Conservation (phyloP, 345 rosid species). For the Fremontodendron californicum region DNA sequence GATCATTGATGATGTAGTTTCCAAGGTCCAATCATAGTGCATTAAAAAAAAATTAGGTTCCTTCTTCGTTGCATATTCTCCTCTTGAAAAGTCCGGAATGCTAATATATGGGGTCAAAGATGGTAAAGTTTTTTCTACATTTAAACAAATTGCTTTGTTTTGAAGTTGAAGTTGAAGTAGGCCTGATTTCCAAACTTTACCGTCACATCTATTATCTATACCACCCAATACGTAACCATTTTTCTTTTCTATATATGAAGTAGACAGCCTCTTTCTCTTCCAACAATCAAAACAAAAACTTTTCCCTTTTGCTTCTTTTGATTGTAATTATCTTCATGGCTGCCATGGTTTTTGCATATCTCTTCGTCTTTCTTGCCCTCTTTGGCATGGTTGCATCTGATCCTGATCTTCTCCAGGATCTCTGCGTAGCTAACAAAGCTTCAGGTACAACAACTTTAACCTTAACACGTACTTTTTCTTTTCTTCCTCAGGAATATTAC, state of each 20-base stretch:
- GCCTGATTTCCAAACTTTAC: not conserved
- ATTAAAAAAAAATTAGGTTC: not conserved
- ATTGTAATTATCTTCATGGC: constrained; percentile 1
- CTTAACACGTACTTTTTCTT: not conserved
- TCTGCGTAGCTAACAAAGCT: constrained; percentile 50
- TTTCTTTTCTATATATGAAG: not conserved
- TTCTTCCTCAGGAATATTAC: not conserved
- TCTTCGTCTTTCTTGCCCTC: constrained; percentile 22
- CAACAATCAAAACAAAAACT: not conserved
- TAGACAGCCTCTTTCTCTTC: not conserved
- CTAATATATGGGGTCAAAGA: not conserved
- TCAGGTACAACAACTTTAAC: constrained; percentile 18
- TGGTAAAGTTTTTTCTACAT: not conserved
- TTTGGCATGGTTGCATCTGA: constrained; percentile 36
- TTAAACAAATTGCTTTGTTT: not conserved
- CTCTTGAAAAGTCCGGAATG: not conserved
- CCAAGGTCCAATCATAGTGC: not conserved
- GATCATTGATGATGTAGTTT: no score
- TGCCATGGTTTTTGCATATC: constrained; percentile 11
- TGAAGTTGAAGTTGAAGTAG: constrained; percentile 13
- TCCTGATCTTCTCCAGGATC: constrained; percentile 67
- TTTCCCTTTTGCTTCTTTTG: not conserved
- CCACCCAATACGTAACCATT: not conserved
- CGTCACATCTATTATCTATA: constrained; percentile 4
- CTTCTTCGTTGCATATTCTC: not conserved